A percentile compares a stretch with the other conserved stretches of the same genome.
Conservation (phyloP, 306 rosid species). For the Lathyrus sativus region DNA sequence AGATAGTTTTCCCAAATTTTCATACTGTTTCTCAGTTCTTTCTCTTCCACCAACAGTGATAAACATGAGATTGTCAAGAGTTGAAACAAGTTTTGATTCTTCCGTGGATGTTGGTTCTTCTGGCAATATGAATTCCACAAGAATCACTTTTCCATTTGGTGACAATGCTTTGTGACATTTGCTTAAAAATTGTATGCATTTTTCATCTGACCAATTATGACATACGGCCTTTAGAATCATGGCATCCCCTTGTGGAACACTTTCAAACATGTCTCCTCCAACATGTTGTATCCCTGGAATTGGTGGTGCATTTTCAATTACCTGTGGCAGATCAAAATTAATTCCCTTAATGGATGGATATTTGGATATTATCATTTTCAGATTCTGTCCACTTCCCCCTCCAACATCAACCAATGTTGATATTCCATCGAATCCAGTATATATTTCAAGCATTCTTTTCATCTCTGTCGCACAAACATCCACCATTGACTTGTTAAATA, state of each 20-base stretch:
- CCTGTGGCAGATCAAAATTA: slow-evolving; percentile 48
- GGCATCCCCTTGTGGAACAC: slow-evolving; percentile 9
- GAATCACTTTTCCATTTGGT: slow-evolving; percentile 41
- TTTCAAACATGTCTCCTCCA: slow-evolving; percentile 27
- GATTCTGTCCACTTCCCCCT: background rate
- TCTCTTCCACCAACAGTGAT: slow-evolving; percentile 46
- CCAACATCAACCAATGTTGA: slow-evolving; percentile 4
- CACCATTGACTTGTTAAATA: slow-evolving; percentile 32
- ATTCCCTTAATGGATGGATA: slow-evolving; percentile 42
- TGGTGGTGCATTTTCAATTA: slow-evolving; percentile 18
- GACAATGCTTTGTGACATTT: slow-evolving; percentile 41
- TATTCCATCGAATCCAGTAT: slow-evolving; percentile 28
- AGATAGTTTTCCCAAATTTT: slow-evolving; percentile 24
- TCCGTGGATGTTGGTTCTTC: slow-evolving; percentile 34
- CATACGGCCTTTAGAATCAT: background rate
- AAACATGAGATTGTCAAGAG: slow-evolving; percentile 40
- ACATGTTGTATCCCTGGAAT: slow-evolving; percentile 40
- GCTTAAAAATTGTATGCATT: slow-evolving; percentile 32
- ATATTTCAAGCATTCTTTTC: slow-evolving; percentile 27
- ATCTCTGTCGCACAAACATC: background rate
- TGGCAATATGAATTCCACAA: slow-evolving; percentile 44
- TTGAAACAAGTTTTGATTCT: slow-evolving; percentile 31
- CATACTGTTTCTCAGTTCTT: slow-evolving; percentile 39
- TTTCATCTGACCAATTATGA: slow-evolving; percentile 47
- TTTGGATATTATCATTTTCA: slow-evolving; percentile 29